Percentiles rank a stretch among this genome's conserved stretches.
Evolutionary conservation across 1,284 basidiomycete species (phyloP).

Genomic region (Coniferiporia weirii): DNA sequence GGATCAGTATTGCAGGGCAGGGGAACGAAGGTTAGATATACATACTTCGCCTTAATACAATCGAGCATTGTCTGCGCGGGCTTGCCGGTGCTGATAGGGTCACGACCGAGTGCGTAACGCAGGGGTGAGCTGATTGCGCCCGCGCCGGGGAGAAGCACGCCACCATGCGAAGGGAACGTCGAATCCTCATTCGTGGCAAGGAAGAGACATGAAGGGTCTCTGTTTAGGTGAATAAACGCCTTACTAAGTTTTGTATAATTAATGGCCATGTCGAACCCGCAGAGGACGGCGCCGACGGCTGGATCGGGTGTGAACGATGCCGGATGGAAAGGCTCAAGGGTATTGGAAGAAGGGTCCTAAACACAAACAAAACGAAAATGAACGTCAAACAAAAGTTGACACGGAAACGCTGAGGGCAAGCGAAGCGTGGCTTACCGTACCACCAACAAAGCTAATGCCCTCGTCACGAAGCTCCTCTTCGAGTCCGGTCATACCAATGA

Average conservation of each 20-base stretch:
- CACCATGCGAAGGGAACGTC: conserved; percentile 79
- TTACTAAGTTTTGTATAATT: conserved; percentile 95
- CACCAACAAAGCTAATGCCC: conserved; percentile 78
- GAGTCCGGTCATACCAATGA: conserved; percentile 89
- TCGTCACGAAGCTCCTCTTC: conserved; percentile 90
- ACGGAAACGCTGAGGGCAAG: no score
- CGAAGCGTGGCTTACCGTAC: conserved; percentile 57
- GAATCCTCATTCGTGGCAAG: conserved; percentile 92
- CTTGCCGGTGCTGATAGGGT: conserved; percentile 85
- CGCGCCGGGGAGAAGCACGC: conserved; percentile 75
- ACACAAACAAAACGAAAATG: not conserved
- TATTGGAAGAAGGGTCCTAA: conserved; percentile 81
- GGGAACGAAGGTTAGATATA: conserved; percentile 13
- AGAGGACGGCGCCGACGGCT: conserved; percentile 84
- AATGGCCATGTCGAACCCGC: conserved; percentile 74
- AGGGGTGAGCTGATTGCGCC: conserved; percentile 84
- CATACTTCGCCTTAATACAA: conserved; percentile 91
- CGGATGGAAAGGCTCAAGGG: conserved; percentile 67
- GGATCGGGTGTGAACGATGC: conserved; percentile 71
- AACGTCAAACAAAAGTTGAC: no score
- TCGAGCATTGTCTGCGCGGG: conserved; percentile 91
- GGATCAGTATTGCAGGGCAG: not conserved
- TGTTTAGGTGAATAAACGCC: conserved; percentile 85
- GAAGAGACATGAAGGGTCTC: conserved; percentile 78
- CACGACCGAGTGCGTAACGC: conserved; percentile 63